These are phyloP conservation scores for Neurospora terricola DNA, from an alignment of 495 filamentous ascomycete species.

Conservation along the genomic window DNA sequence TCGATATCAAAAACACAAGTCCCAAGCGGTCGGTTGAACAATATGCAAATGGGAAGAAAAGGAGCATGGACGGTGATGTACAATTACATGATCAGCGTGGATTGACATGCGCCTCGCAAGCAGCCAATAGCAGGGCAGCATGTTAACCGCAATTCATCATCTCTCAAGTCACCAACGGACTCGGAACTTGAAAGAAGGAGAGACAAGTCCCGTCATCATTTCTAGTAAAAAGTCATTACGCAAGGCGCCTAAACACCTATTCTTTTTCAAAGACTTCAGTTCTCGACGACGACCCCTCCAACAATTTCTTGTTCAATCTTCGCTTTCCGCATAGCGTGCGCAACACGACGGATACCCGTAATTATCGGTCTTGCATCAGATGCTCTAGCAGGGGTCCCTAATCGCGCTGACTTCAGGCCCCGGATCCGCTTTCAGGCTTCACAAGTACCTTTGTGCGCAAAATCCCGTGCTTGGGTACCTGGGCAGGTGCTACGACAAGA, in stretches of 20 bases:
- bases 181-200: not conserved
- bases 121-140: not conserved
- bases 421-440: not conserved
- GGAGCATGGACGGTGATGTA: not conserved
- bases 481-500: not conserved
- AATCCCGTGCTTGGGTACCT: not conserved
- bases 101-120: not conserved
- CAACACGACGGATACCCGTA: not conserved
- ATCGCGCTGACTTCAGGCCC: not conserved
- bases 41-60: not conserved
- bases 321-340: not conserved
- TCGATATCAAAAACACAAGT: not conserved
- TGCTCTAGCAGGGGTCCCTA: not conserved
- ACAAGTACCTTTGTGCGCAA: not conserved
- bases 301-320: not conserved
- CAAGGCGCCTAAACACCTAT: not conserved
- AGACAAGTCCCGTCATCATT: not conserved
- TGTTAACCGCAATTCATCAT: not conserved
- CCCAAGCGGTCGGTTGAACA: not conserved
- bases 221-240: not conserved
- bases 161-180: not conserved
- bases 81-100: not conserved
- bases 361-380: not conserved
- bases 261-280: not conserved
- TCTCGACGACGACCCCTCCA: not conserved